phyloP scores from a whole-genome alignment of 805 yeast genomes.

The Candida nitratophila region DNA sequence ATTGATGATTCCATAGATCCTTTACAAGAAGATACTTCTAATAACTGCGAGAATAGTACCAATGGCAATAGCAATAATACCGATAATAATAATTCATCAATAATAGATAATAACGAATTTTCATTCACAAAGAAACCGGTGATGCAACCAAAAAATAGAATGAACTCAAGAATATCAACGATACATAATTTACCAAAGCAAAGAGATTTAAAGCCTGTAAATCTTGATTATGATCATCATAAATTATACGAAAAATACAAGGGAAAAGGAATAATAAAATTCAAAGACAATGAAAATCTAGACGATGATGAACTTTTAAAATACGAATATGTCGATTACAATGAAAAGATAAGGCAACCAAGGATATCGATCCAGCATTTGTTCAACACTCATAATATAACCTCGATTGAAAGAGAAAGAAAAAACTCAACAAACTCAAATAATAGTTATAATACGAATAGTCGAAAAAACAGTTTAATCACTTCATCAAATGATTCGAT shows the following conservation, averaged over 20 bases:
- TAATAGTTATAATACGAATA: not conserved
- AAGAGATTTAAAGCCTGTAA: constrained; percentile 18
- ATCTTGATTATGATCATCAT: constrained; percentile 23
- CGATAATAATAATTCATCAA: not conserved
- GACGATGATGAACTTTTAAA: constrained; percentile 13
- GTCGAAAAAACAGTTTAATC: not conserved
- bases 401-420: not conserved
- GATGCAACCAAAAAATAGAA: not conserved
- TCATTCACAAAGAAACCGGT: constrained; percentile 25
- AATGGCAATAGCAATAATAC: not conserved
- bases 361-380: constrained; percentile 34
- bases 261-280: constrained; percentile 25
- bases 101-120: constrained; percentile 9
- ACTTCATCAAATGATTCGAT: not conserved
- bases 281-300: constrained; percentile 21
- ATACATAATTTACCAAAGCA: constrained; percentile 24
- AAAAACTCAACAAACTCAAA: not conserved
- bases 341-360: constrained; percentile 50
- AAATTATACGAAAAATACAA: constrained; percentile 22
- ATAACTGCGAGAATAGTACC: not conserved
- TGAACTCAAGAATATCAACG: constrained; percentile 19
- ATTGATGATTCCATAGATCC: not conserved
- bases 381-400: constrained; percentile 5
- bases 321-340: constrained; percentile 33
- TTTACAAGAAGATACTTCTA: not conserved